Evolutionary conservation across 2,329 filamentous ascomycete genomes (phyloP), one percentile per base, ranked within the genome.

Genomic region (Huntiella omanensis): DNA sequence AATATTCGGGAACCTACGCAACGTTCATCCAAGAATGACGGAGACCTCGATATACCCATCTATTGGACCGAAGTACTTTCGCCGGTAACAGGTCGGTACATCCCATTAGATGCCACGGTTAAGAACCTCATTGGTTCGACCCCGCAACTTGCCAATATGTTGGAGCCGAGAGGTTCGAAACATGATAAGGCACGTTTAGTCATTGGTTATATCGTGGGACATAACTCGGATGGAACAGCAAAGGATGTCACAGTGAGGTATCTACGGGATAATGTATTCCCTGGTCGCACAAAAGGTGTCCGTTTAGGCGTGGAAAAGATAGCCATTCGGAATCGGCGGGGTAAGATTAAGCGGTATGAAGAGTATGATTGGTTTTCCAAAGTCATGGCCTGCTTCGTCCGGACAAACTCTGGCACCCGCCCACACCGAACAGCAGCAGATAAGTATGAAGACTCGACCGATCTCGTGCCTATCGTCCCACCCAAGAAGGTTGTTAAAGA

Each of bases 221-320:
- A 83, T 60, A 84, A 83, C 0, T 63, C 74, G 3, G 87, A 96
- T 57, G 84, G 83, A 2, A 87, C 85, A 0, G 87, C 85, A 10
- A 96, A 96, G 58, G 91, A 98, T 58, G 82, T 98, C 12, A 98
- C 91, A 0, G 78, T 91, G 8, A 75, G 91, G 22, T 98, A 98
- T 59, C 65, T 98, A 5, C 87, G 80, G 55, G 75, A 80, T 16
- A 82, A 82, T 48, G 71, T 80, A 45, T 77, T 86, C 58, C 91
- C 91, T 1, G 88, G 91, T 3, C 82, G 86, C 53, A 93, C 88
- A 0, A 96, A 94, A 57, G 85, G 87, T 3, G 72, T 79, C 52
- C 75, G 91, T 5, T 72, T 94, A 57, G 75, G 80, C 0, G 58
- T 77, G 2, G 84, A 92, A 54, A 94, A 88, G 56, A 67, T 93